Conservation (phyloP, 164 flowering plant genomes). For the Akebia trifoliata region DNA sequence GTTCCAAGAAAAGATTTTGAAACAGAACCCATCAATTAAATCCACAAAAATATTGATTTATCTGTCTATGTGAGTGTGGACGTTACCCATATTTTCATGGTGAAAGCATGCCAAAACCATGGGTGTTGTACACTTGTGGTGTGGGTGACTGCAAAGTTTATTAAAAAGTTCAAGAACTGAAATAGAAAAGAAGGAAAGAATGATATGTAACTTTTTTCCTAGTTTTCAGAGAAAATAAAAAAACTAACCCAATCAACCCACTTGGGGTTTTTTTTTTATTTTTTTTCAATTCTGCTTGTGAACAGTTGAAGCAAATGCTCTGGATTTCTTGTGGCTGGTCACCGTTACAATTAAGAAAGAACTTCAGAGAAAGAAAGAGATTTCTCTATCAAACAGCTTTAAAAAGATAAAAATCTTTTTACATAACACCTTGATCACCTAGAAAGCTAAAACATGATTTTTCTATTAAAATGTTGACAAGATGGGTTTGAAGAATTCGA, state of each 20-base stretch:
- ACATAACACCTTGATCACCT: constrained; percentile 20
- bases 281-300: constrained; percentile 1
- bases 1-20: too few relatives aligned
- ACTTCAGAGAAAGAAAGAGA: constrained; percentile 5
- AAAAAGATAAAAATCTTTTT: constrained; percentile 10
- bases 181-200: constrained; percentile 17
- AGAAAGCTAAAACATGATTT: neutral
- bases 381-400: constrained; percentile 18
- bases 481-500: neutral
- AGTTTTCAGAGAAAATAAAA: constrained; percentile 46
- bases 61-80: constrained; percentile 11
- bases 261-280: constrained; percentile 4
- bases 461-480: neutral
- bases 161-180: constrained; percentile 20
- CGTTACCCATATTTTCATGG: constrained; percentile 14
- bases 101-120: constrained; percentile 18
- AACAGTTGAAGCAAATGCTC: constrained; percentile 29
- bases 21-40: constrained; percentile 9
- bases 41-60: constrained; percentile 16
- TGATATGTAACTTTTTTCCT: constrained; percentile 26
- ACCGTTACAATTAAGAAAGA: constrained; percentile 16
- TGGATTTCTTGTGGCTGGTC: constrained; percentile 43
- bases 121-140: constrained; percentile 33
- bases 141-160: constrained; percentile 30
- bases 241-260: constrained; percentile 19